Base-by-base conservation (phyloP, 148 eudicot species). In the Drosera capensis region DNA sequence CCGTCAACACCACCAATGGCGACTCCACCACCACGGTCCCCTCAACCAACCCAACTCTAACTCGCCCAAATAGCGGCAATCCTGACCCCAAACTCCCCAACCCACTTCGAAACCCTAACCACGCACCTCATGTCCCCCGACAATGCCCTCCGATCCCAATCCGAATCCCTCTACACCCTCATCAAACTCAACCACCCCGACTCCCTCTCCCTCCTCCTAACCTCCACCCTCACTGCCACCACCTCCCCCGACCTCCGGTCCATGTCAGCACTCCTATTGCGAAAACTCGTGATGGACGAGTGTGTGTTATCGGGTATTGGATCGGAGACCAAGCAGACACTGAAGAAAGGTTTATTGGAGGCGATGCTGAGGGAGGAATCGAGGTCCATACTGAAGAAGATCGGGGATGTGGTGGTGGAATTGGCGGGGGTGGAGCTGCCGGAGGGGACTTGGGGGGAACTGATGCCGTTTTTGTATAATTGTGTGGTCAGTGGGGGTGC, bases 341-440 rank as follows among this genome's bases (percentile, higher is more conserved):
- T 86, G 14, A 81, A 86, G 40, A 68, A 80, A 8, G 45, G 62
- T 9, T 65, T 86, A 0, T 64, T 86, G 1, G 17, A 70, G 4
- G 67, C 63, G 13, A 56, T 86, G 14, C 94, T 82, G 37, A 67
- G 66, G 5, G 94, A 82, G 39, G 74, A 69, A 5, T 40, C 64
- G 8, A 86, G 79, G 40, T 64, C 81, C 11, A 79, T 82, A 1
- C 58, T 72, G 8, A 79, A 74, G 59, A 86, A 86, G 74, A 49
- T 86, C 0, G 82, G 94, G 45, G 96, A 86, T 43, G 79, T 88
- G 21, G 54, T 86, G 1, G 79, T 94, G 8, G 94, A 86, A 56
- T 71, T 86, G 0, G 96, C 96, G 1, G 72, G 88, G 0, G 72
- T 80, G 9, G 72, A 82, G 43, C 40, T 86, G 3, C 82, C 88